Conservation (phyloP, 73 alveolate species). For the Symbiodinium pilosum region DNA sequence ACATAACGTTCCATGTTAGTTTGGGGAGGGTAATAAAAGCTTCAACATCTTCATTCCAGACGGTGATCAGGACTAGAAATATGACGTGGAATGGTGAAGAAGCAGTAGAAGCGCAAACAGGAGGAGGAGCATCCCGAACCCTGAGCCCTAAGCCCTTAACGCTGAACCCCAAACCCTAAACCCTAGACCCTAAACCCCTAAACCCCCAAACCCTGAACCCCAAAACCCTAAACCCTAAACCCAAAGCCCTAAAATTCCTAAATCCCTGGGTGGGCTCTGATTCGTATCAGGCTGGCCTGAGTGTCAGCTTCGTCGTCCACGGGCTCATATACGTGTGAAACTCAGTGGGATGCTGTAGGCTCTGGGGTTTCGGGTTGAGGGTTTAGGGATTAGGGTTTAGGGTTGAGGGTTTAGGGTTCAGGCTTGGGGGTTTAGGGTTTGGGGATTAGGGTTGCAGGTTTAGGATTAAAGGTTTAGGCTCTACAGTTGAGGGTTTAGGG, state of each 20-base stretch:
- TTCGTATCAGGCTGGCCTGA: too few relatives aligned
- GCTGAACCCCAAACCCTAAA: neutral
- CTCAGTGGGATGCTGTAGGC: neutral
- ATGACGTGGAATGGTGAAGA: too few relatives aligned
- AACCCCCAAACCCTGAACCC: neutral
- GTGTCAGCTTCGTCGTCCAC: too few relatives aligned
- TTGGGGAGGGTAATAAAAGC: too few relatives aligned
- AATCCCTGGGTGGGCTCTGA: neutral
- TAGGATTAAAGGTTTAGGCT: neutral
- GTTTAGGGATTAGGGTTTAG: neutral
- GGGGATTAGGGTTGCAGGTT: neutral
- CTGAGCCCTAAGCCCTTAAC: neutral
- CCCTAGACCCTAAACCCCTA: neutral
- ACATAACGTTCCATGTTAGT: too few relatives aligned
- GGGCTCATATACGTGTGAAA: neutral
- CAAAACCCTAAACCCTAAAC: neutral
- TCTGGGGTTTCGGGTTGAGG: neutral
- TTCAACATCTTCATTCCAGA: too few relatives aligned
- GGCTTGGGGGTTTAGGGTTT: neutral
- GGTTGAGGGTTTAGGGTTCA: neutral
- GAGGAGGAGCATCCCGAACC: neutral
- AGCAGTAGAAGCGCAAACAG: too few relatives aligned
- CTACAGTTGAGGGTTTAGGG: neutral
- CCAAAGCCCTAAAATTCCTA: neutral
- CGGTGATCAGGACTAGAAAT: too few relatives aligned